Base-by-base conservation (phyloP, 2,329 filamentous ascomycete genomes). In the Daldinia sp. region DNA sequence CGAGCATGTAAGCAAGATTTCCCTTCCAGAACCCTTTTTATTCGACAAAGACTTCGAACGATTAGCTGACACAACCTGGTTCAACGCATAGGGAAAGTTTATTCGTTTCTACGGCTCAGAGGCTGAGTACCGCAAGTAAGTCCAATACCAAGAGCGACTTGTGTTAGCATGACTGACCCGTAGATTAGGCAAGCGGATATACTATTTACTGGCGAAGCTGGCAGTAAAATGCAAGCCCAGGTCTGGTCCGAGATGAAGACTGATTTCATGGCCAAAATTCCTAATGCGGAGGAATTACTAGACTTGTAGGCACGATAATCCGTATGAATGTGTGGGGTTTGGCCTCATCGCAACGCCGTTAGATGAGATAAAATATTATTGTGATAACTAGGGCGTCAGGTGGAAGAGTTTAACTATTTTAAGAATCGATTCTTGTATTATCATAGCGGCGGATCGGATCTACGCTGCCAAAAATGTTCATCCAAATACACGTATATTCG, bases 171-270 rank as follows among this genome's bases (percentile, higher is more conserved):
- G 23, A n/a, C 39, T 27, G 15, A 45, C 13, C 21, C 21, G 13
- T 9, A 21, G 11, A 11, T 23, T 45, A 45, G 39, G n/a, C 10
- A 50, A 53, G 61, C 55, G 51, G 52, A 64, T 15, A 48, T n/a
- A 27, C 21, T 68, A 7, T 47, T 70, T 13, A 57, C 37, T 1
- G 64, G 64, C 17, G 60, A 68, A 8, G 57, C 43, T 9, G 72
- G 71, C 13, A 60, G 53, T 30, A 37, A 54, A n/a, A 54, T 71
- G 48, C 69, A 70, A 41, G 51, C 59, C 5, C 64, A 63, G 47
- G 53, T 73, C 9, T 71, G 69, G 65, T 65, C 51, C 4, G 72
- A 73, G 59, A 71, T 73, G n/a, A 67, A 49, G 11, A 43, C 47
- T 23, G 71, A 69, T 53, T 63, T 74, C 39, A 52, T 53, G 9